phyloP scores from a whole-genome alignment of 208 protist genomes.

The Crithidia expoeki region DNA sequence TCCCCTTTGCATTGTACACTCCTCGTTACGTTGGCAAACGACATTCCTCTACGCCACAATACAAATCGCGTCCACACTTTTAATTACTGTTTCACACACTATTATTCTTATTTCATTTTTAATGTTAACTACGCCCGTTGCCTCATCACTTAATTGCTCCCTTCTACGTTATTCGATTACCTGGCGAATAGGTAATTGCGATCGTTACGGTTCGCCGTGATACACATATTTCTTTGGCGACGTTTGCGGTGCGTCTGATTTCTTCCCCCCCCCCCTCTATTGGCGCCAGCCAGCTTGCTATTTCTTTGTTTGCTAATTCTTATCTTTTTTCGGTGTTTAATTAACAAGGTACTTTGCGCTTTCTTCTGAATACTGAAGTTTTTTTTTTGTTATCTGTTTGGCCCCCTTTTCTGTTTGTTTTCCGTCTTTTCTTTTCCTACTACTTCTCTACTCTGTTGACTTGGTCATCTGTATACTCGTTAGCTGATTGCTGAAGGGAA shows the following conservation, averaged over 20 bases:
- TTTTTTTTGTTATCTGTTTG: background rate
- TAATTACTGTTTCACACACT: too few species aligned
- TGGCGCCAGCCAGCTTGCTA: too few species aligned
- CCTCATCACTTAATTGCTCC: too few species aligned
- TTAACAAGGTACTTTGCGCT: background rate
- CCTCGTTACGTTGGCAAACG: too few species aligned
- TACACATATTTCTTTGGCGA: background rate
- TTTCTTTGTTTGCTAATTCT: background rate
- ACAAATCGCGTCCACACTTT: too few species aligned
- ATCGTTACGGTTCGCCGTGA: background rate
- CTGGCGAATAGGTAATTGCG: background rate
- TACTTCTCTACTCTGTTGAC: slow-evolving; percentile 1
- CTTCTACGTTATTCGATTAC: too few species aligned
- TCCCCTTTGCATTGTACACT: too few species aligned
- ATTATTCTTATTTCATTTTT: too few species aligned
- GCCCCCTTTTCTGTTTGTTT: background rate
- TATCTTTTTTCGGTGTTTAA: background rate
- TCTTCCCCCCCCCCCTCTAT: background rate
- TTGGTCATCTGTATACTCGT: background rate
- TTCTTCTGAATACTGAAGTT: background rate
- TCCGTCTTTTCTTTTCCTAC: background rate
- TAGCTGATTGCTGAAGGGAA: too few species aligned
- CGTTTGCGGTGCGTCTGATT: background rate
- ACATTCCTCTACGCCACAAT: too few species aligned
- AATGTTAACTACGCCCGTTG: background rate